phyloP scores from a whole-genome alignment of 2,329 filamentous ascomycete genomes.

The Aspergillus sp. region DNA sequence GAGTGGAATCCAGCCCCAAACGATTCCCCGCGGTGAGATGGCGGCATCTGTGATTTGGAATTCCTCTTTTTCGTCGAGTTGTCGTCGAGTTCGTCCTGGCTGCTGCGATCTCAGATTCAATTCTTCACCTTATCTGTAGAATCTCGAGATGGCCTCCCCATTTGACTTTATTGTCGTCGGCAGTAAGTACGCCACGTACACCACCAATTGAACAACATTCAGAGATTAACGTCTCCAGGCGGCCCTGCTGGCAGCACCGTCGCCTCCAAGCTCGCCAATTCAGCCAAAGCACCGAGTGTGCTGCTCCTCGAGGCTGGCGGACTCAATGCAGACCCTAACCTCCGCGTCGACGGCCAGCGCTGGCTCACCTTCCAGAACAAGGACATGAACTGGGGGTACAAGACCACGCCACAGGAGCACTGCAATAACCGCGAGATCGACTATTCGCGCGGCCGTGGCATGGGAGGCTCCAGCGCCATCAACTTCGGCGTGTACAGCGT shows the following conservation, averaged over 20 bases:
- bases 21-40: too few relatives aligned
- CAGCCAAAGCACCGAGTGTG: slow-evolving; percentile 51
- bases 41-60: too few relatives aligned
- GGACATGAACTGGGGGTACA: slow-evolving; percentile 56
- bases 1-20: too few relatives aligned
- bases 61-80: too few relatives aligned
- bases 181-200: neutral
- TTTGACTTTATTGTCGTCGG: neutral
- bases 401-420: slow-evolving; percentile 49
- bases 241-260: slow-evolving; percentile 62
- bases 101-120: too few relatives aligned
- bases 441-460: slow-evolving; percentile 52
- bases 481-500: slow-evolving; percentile 57
- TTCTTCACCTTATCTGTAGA: too few relatives aligned
- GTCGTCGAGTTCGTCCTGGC: too few relatives aligned
- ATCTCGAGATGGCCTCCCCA: neutral
- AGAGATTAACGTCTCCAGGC: slow-evolving; percentile 35
- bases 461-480: slow-evolving; percentile 55
- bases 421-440: slow-evolving; percentile 47
- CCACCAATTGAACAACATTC: too few relatives aligned
- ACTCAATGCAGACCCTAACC: slow-evolving; percentile 47
- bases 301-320: slow-evolving; percentile 63
- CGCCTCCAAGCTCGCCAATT: slow-evolving; percentile 53
- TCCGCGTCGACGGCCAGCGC: slow-evolving; percentile 56
- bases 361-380: slow-evolving; percentile 53